Evolutionary conservation across 2,329 filamentous ascomycete species (phyloP).

Genomic region (Colletotrichum falcatum): DNA sequence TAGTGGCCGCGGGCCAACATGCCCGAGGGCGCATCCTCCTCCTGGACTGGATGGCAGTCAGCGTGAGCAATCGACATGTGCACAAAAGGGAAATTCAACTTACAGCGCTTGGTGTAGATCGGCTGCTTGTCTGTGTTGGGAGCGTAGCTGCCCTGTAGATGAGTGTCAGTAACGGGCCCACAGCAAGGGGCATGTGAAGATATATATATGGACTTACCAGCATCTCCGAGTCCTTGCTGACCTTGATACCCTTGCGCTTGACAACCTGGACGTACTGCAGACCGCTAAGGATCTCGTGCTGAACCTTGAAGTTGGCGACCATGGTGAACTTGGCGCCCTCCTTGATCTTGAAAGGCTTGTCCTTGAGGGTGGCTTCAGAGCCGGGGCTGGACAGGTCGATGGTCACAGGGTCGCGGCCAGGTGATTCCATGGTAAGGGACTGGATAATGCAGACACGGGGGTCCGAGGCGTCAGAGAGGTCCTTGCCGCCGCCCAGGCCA

Average conservation of each 20-base stretch:
- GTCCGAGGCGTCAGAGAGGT: slow-evolving; percentile 82
- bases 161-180: slow-evolving; percentile 45
- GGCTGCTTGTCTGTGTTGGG: slow-evolving; percentile 91
- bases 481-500: slow-evolving; percentile 80
- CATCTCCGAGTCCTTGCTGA: slow-evolving; percentile 98
- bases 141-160: slow-evolving; percentile 83
- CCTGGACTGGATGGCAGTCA: slow-evolving; percentile 72
- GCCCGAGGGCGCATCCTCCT: slow-evolving; percentile 91
- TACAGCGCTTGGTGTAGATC: slow-evolving; percentile 92
- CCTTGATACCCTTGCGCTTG: slow-evolving; percentile 86
- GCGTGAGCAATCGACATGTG: slow-evolving; percentile 4
- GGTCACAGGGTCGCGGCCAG: slow-evolving; percentile 84
- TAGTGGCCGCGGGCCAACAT: slow-evolving; percentile 93
- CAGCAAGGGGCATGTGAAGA: slow-evolving; percentile 20
- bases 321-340: slow-evolving; percentile 94
- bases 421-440: slow-evolving; percentile 87
- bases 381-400: slow-evolving; percentile 85
- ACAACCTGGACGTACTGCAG: slow-evolving; percentile 96
- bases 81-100: slow-evolving; percentile 52
- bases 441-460: slow-evolving; percentile 93
- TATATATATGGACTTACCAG: slow-evolving; percentile 77
- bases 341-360: slow-evolving; percentile 97
- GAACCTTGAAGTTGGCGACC: slow-evolving; percentile 93
- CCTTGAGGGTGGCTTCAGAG: slow-evolving; percentile 82
- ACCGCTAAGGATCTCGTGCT: slow-evolving; percentile 95